These are phyloP conservation scores for Moricandia arvensis DNA, from an alignment of 345 rosid species.

Conservation along the genomic window DNA sequence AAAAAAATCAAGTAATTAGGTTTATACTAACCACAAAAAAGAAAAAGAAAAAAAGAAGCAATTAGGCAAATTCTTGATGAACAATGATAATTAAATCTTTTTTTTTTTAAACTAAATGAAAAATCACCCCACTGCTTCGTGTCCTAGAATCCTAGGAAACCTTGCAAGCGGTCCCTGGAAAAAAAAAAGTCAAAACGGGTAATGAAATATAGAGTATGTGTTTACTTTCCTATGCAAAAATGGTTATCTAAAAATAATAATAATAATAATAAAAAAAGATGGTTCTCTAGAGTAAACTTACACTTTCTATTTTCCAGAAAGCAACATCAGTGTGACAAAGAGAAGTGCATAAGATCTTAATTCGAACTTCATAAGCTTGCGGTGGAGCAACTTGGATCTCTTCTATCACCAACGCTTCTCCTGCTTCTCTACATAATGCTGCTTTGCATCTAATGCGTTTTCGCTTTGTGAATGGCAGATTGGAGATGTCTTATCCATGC, in stretches of 20 bases:
- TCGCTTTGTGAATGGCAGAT: slow-evolving; percentile 34
- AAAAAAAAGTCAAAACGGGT: not conserved
- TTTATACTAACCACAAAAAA: not conserved
- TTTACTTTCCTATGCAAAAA: not conserved
- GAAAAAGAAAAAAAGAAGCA: not conserved
- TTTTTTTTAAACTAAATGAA: too few relatives aligned
- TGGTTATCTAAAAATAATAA: not conserved
- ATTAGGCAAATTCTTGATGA: slow-evolving; percentile 1
- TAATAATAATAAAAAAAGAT: too few relatives aligned
- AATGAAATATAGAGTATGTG: not conserved
- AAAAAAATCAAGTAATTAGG: not conserved
- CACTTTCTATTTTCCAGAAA: slow-evolving; percentile 47
- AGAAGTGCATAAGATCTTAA: slow-evolving; percentile 69
- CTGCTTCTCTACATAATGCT: slow-evolving; percentile 55
- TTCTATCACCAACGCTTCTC: slow-evolving; percentile 54
- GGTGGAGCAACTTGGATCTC: slow-evolving; percentile 77
- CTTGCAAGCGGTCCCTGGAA: slow-evolving; percentile 45
- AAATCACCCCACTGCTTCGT: slow-evolving; percentile 69
- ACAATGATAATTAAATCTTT: too few relatives aligned
- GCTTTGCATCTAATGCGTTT: slow-evolving; percentile 69
- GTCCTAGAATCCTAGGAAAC: slow-evolving; percentile 70
- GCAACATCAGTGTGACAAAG: slow-evolving; percentile 63
- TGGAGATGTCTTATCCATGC: not conserved
- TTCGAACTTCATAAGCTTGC: slow-evolving; percentile 62
- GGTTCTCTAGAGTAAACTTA: slow-evolving; percentile 30